Conservation (phyloP, 1,284 basidiomycete species). For the Sphagnurus paluster region DNA sequence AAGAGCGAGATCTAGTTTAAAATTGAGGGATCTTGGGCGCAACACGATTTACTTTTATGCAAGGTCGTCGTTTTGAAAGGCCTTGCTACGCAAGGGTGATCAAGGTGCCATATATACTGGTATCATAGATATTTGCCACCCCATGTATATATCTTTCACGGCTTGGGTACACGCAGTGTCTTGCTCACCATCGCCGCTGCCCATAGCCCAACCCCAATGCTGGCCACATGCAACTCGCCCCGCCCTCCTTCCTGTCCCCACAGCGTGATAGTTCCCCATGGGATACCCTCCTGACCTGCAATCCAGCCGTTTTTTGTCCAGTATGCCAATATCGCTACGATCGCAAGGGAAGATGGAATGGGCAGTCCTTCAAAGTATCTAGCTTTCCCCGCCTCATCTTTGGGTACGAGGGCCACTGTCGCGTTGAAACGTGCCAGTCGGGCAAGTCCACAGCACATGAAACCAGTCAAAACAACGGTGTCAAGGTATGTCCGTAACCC, state of each 20-base stretch:
- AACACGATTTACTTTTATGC: too few species aligned
- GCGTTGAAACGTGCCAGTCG: conserved; percentile 98
- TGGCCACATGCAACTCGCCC: conserved; percentile 80
- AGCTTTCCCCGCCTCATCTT: conserved; percentile 84
- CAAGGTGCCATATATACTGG: too few species aligned
- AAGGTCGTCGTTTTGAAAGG: too few species aligned
- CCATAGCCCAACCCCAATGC: conserved; percentile 77
- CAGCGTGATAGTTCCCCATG: conserved; percentile 69
- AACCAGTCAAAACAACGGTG: conserved; percentile 82
- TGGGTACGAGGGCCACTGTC: conserved; percentile 93
- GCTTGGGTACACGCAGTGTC: conserved; percentile 84
- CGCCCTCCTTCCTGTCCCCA: conserved; percentile 73
- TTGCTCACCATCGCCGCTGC: conserved; percentile 96
- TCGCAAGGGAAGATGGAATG: conserved; percentile 86
- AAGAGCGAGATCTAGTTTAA: too few species aligned
- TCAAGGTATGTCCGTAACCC: conserved; percentile 92
- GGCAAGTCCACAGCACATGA: conserved; percentile 96
- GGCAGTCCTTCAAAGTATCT: conserved; percentile 98
- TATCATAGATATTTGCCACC: conserved; percentile 13
- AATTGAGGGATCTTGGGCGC: too few species aligned
- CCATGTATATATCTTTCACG: conserved; percentile 32
- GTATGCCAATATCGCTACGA: conserved; percentile 82
- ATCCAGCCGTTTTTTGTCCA: conserved; percentile 87
- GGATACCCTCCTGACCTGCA: conserved; percentile 73
- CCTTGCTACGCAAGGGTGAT: too few species aligned